These are phyloP conservation scores for Aureobasidium melanogenum DNA, from an alignment of 2,329 filamentous ascomycete species.

Conservation along the genomic window DNA sequence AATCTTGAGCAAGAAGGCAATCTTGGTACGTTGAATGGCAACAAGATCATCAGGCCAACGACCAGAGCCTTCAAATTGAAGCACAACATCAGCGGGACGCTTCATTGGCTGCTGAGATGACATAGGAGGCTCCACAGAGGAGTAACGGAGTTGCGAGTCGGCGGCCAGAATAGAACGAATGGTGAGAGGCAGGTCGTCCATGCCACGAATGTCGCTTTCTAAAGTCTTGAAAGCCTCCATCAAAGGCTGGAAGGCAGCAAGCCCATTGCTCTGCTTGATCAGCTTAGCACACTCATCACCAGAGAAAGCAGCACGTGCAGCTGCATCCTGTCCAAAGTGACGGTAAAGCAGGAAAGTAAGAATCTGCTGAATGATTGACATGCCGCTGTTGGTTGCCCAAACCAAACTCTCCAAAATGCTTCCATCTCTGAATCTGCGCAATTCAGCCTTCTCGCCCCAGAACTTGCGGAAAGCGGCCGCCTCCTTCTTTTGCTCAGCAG, in stretches of 20 bases:
- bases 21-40: conserved; percentile 88
- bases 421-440: conserved; percentile 90
- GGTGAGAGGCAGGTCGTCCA: conserved; percentile 81
- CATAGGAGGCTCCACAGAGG: conserved; percentile 51
- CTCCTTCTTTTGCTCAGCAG: conserved; percentile 76
- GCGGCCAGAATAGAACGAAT: conserved; percentile 71
- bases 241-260: conserved; percentile 56
- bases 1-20: conserved; percentile 73
- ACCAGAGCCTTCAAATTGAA: conserved; percentile 88
- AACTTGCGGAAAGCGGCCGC: conserved; percentile 77
- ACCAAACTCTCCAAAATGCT: conserved; percentile 87
- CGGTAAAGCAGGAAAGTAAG: conserved; percentile 59
- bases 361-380: conserved; percentile 70
- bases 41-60: conserved; percentile 89
- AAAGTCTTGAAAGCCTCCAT: conserved; percentile 63
- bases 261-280: conserved; percentile 29
- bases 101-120: conserved; percentile 38
- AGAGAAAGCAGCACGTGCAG: conserved; percentile 38
- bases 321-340: conserved; percentile 55
- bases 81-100: conserved; percentile 63
- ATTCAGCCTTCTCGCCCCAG: conserved; percentile 89
- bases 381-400: conserved; percentile 56
- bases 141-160: conserved; percentile 63
- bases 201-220: conserved; percentile 64
- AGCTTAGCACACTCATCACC: conserved; percentile 39